Percentiles rank a stretch among this genome's conserved stretches.
These are phyloP conservation scores for Microbotryum saponariae DNA, from an alignment of 1,284 basidiomycete species.

Conservation along the genomic window DNA sequence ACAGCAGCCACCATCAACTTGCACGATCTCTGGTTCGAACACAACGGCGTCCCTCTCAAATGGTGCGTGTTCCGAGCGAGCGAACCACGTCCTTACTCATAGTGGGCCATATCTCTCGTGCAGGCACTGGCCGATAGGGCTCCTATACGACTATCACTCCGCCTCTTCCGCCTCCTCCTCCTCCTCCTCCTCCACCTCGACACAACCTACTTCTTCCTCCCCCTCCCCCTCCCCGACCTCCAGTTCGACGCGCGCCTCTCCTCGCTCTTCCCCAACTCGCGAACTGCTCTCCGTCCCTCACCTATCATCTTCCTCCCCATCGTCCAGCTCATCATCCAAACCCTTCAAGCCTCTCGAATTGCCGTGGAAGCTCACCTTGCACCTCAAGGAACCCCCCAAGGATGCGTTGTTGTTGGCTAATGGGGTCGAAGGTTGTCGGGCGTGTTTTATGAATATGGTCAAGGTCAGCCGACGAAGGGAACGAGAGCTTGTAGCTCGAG, in stretches of 20 bases:
- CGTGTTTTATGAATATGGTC: conserved; percentile 82
- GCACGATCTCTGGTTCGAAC: conserved; percentile 89
- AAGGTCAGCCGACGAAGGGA: conserved; percentile 45
- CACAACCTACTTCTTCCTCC: conserved; percentile 40
- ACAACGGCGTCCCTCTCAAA: conserved; percentile 61
- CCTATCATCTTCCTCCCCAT: no score
- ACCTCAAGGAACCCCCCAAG: conserved; percentile 72
- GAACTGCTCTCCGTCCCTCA: no score
- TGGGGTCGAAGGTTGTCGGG: conserved; percentile 71
- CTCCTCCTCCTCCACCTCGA: conserved; percentile 1
- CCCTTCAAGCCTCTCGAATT: neutral
- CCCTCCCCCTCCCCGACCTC: conserved; percentile 46
- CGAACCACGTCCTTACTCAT: no score
- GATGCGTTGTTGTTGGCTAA: conserved; percentile 75
- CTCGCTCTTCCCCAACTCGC: neutral
- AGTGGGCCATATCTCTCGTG: no score
- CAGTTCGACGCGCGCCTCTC: conserved; percentile 19
- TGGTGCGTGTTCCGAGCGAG: conserved; percentile 54
- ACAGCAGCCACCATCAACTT: conserved; percentile 58
- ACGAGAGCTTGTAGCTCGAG: no score
- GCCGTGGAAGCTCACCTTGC: conserved; percentile 69
- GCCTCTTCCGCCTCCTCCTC: conserved; percentile 13
- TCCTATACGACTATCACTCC: conserved; percentile 67
- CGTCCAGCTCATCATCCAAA: no score
- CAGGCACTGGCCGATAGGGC: conserved; percentile 88